These are phyloP conservation scores for Trichophyton benhamiae DNA, from an alignment of 2,329 filamentous ascomycete genomes.

Conservation along the genomic window DNA sequence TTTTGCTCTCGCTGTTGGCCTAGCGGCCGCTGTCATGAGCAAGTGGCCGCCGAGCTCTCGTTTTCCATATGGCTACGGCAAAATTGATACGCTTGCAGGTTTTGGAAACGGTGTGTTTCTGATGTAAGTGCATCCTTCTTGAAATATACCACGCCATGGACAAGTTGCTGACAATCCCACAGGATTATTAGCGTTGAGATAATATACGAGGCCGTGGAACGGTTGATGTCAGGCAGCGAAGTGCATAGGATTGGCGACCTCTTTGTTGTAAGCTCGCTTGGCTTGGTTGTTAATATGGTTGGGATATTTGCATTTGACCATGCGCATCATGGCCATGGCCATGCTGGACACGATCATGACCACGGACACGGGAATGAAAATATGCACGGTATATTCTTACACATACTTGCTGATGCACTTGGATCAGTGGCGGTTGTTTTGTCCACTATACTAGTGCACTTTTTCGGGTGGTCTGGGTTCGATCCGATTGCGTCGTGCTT, in stretches of 20 bases:
- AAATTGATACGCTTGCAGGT: slow-evolving; percentile 89
- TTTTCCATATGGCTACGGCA: slow-evolving; percentile 92
- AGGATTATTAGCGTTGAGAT: slow-evolving; percentile 93
- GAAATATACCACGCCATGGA: not conserved
- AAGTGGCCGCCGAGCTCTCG: slow-evolving; percentile 86
- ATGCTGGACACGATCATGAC: slow-evolving; percentile 21
- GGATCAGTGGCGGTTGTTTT: slow-evolving; percentile 90
- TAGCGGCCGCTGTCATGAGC: slow-evolving; percentile 85
- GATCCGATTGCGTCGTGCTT: slow-evolving; percentile 88
- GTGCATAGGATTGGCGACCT: slow-evolving; percentile 77
- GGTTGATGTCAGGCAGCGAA: slow-evolving; percentile 70
- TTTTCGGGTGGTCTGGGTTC: slow-evolving; percentile 84
- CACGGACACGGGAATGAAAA: slow-evolving; percentile 77
- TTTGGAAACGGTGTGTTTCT: slow-evolving; percentile 94
- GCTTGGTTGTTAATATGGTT: slow-evolving; percentile 79
- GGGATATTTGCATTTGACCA: slow-evolving; percentile 77
- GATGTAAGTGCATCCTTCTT: slow-evolving; percentile 46
- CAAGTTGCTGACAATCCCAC: not conserved
- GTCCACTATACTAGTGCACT: slow-evolving; percentile 76
- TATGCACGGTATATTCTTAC: slow-evolving; percentile 94
- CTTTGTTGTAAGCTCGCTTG: slow-evolving; percentile 74
- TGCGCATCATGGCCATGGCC: slow-evolving; percentile 43
- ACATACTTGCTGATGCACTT: slow-evolving; percentile 87
- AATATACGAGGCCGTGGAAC: slow-evolving; percentile 82
- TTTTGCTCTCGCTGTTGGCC: slow-evolving; percentile 74